Evolutionary conservation across 352 stramenopile genomes (phyloP).

Genomic region (Phytophthora constricta): DNA sequence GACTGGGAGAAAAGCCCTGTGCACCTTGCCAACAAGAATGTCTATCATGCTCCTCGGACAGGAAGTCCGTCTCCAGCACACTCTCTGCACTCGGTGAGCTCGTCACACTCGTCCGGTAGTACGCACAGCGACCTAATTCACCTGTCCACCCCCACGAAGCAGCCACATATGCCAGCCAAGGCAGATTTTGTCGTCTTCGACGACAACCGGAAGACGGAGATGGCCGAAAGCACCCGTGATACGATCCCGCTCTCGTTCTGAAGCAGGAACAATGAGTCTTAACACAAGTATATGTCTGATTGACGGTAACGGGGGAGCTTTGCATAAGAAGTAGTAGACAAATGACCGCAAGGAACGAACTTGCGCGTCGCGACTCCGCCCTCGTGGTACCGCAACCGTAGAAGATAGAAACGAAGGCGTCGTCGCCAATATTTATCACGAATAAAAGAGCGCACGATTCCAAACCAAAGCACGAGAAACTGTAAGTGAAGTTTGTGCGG

Average conservation of each 20-base stretch:
- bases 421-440: slow-evolving; percentile 27
- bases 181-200: slow-evolving; percentile 59
- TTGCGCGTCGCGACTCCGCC: no score
- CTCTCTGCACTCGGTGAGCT: no score
- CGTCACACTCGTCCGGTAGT: slow-evolving; percentile 31
- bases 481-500: no score
- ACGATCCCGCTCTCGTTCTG: slow-evolving; percentile 67
- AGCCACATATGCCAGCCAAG: not conserved
- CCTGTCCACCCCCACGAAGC: slow-evolving; percentile 6
- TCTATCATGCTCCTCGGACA: slow-evolving; percentile 12
- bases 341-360: slow-evolving; percentile 16
- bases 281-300: not conserved
- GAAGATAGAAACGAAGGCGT: slow-evolving; percentile 9
- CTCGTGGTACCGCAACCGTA: not conserved
- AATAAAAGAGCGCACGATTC: slow-evolving; percentile 17
- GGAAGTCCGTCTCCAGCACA: slow-evolving; percentile 10
- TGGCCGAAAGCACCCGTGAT: slow-evolving; percentile 37
- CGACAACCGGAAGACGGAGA: slow-evolving; percentile 23
- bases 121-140: slow-evolving; percentile 30
- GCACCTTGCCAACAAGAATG: slow-evolving; percentile 19
- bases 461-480: no score
- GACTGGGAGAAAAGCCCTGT: slow-evolving; percentile 21
- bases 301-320: no score
- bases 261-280: no score
- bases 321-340: not conserved